Base-by-base conservation (phyloP, 345 rosid species). In the Eucalyptus decipiens region DNA sequence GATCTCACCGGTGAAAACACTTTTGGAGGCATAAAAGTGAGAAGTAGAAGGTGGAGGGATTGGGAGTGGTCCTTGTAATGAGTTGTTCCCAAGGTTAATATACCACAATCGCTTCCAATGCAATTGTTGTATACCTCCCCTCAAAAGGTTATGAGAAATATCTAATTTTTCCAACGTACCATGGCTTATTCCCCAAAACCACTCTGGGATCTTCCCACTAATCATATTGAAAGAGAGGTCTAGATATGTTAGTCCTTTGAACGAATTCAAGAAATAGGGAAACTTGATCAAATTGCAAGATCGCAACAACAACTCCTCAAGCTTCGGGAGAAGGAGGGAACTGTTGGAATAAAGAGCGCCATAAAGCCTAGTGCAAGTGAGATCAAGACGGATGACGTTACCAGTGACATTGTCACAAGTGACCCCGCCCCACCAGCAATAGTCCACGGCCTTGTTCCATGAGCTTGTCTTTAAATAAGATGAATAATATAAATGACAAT, bases 291-390 rank as follows among this genome's bases (percentile, higher is more conserved):
- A 56, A 0, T 56, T 56, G 62, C 62, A 2, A 56, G 62, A 56
- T 0, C 13, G 30, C 37, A 65, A 65, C 1, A n/a, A 3, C 37
- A 65, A 1, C 37, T 1, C 5, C 0, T 56, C 30, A 85, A 51
- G 34, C 19, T 24, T 42, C 6, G n/a, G 17, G 30, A 16, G 54
- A n/a, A 19, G 28, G 34, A 43, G 51, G 13, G 34, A 85, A 40
- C 18, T 6, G 14, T 26, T n/a, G 28, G 15, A 45, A 40, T 80
- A 2, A 8, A 80, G 6, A 80, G 30, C 2, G 7, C n/a, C 32
- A 0, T 2, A 0, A 60, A 60, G 0, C 17, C 1, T 0, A 3
- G 1, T 60, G n/a, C 67, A 26, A 12, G 67, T 28, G 0, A 60
- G 67, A 60, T 60, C 67, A 0, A 60, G 67, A 6, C 4, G 2